Percentiles rank a stretch among this genome's conserved stretches.
Conservation (phyloP, 1,139 yeast species). For the Lodderomyces beijingensis region DNA sequence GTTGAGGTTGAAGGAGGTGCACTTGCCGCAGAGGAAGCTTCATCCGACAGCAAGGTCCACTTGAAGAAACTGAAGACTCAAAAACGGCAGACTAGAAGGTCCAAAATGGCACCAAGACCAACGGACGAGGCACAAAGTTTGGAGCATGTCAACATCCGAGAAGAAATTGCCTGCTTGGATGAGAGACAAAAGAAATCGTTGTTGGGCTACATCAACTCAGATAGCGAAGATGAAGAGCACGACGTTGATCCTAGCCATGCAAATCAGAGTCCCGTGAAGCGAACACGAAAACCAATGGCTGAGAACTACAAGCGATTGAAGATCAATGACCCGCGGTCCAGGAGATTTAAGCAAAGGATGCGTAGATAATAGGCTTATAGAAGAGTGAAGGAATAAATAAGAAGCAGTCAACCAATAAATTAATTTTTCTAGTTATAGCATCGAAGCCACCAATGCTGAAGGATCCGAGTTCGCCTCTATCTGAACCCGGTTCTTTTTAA, state of each 20-base stretch:
- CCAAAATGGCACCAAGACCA: slow-evolving; percentile 47
- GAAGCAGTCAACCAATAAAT: not conserved
- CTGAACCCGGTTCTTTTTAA: slow-evolving; percentile 1
- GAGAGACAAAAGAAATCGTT: slow-evolving; percentile 19
- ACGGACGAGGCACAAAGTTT: slow-evolving; percentile 20
- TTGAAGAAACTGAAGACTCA: slow-evolving; percentile 41
- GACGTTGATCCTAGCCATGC: slow-evolving; percentile 20
- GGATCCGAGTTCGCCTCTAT: slow-evolving; percentile 7
- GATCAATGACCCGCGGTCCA: slow-evolving; percentile 30
- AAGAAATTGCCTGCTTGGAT: slow-evolving; percentile 30
- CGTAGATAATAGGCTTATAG: slow-evolving; percentile 10
- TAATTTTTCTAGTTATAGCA: no score
- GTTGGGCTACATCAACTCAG: slow-evolving; percentile 20
- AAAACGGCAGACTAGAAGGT: slow-evolving; percentile 61
- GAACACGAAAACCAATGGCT: slow-evolving; percentile 31
- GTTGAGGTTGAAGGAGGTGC: slow-evolving; percentile 16
- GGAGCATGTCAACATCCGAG: slow-evolving; percentile 37
- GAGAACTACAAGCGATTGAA: slow-evolving; percentile 39
- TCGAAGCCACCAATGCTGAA: slow-evolving; percentile 12
- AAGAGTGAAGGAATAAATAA: not conserved
- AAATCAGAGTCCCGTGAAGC: slow-evolving; percentile 12
- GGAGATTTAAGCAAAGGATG: slow-evolving; percentile 15
- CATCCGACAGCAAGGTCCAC: slow-evolving; percentile 12
- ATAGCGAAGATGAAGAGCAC: slow-evolving; percentile 17
- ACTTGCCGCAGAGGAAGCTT: slow-evolving; percentile 10